These are phyloP conservation scores for Senna tora DNA, from an alignment of 306 rosid genomes.

Conservation along the genomic window DNA sequence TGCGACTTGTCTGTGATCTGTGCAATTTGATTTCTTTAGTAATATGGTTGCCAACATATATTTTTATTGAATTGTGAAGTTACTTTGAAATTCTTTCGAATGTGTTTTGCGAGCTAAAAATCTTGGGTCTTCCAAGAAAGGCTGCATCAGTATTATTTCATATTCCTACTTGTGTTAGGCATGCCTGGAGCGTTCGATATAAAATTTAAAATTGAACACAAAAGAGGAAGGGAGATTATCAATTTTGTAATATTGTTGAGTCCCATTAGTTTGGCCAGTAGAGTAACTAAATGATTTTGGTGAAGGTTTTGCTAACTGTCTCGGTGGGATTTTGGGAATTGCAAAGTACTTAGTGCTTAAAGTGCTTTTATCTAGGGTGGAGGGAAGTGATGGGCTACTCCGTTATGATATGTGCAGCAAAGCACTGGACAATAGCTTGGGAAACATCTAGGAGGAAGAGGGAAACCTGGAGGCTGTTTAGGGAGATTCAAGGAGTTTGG, in stretches of 20 bases:
- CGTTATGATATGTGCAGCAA: no score
- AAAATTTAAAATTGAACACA: slow-evolving; percentile 6
- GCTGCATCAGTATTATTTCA: neutral
- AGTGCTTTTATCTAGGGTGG: neutral
- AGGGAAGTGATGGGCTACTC: no score
- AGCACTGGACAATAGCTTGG: no score
- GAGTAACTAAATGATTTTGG: neutral
- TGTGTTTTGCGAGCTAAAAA: slow-evolving; percentile 13
- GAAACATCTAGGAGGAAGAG: no score
- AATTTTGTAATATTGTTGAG: slow-evolving; percentile 6
- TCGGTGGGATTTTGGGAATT: neutral
- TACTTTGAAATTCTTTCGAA: slow-evolving; percentile 8
- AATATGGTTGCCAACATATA: neutral
- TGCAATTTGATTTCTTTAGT: slow-evolving; percentile 7
- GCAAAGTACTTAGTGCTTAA: neutral
- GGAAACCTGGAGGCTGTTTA: no score
- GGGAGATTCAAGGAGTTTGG: no score
- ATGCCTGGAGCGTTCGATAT: slow-evolving; percentile 16
- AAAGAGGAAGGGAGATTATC: neutral
- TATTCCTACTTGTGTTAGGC: slow-evolving; percentile 13
- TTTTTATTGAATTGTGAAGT: slow-evolving; percentile 18
- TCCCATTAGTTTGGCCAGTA: slow-evolving; percentile 20
- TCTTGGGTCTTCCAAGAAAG: slow-evolving; percentile 16
- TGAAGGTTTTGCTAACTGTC: neutral
- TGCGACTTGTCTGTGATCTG: neutral